phyloP scores from a whole-genome alignment of 2,329 filamentous ascomycete species.

The Colletotrichum godetiae region DNA sequence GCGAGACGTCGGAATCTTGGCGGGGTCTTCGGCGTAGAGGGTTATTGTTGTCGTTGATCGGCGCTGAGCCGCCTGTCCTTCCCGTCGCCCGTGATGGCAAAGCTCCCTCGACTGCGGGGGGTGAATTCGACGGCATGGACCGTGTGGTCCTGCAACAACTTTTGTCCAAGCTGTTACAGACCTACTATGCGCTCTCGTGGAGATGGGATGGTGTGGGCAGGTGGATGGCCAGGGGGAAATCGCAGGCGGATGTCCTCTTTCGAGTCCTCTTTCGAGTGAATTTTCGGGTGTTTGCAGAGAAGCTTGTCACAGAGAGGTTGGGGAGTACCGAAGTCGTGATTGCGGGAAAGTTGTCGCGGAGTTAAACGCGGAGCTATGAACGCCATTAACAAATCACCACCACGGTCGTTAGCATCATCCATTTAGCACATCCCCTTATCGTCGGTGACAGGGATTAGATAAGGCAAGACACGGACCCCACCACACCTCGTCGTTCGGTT shows the following conservation, averaged over 20 bases:
- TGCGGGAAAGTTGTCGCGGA: conserved; percentile 29
- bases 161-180: conserved; percentile 35
- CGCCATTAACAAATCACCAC: conserved; percentile 27
- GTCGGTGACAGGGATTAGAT: conserved; percentile 13
- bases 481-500: too few species aligned
- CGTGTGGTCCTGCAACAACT: conserved; percentile 36
- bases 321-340: not conserved
- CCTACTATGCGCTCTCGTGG: conserved; percentile 19
- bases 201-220: not conserved
- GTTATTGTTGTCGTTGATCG: conserved; percentile 41
- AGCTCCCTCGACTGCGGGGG: conserved; percentile 36
- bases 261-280: not conserved
- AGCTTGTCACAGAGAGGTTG: conserved; percentile 4
- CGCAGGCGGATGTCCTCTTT: not conserved
- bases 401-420: conserved; percentile 33
- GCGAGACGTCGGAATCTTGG: conserved; percentile 48
- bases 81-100: conserved; percentile 36
- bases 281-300: conserved; percentile 10
- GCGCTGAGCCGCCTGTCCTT: conserved; percentile 27
- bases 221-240: not conserved
- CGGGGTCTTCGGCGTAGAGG: conserved; percentile 53
- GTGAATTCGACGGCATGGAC: conserved; percentile 37
- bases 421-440: conserved; percentile 32
- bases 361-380: conserved; percentile 34
- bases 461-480: conserved; percentile 19